Evolutionary conservation across 148 eudicot genomes (phyloP), one percentile per base, ranked within the genome.

Genomic region (Talinum fruticosum): DNA sequence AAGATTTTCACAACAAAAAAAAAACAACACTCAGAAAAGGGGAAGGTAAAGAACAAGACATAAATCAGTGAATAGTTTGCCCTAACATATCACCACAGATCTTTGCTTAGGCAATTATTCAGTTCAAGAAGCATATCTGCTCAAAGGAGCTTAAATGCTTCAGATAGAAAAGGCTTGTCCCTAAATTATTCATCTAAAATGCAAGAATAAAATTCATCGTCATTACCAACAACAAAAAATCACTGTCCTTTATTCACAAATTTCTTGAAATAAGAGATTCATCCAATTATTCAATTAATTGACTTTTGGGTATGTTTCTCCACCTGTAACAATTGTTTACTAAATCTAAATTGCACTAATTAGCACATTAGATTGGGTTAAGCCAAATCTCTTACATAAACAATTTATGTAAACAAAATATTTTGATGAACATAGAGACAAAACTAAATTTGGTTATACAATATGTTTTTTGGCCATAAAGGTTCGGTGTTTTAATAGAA

Each of bases 121-220:
- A 13, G 33, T 10, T 29, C 10, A 41, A 64, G 61, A 49, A 28
- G 78, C 67, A 47, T 23, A 12, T 36, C 38, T 26, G 13, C 4
- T 32, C 47, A 32, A 32, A 47, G 69, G 79, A 2, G 37, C 51
- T 76, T 32, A n/a, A n/a, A 30, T 41, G 73, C 73, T 16, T 45
- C 37, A 69, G 51, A 69, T 14, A 37, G 23, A 37, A 29, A 23
- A 37, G 13, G 49, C 49, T 7, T 23, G 47, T n/a, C 37, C 8
- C 49, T 0, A 8, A 5, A 23, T 1, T 36, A 38, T 38, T n/a
- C 10, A 70, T n/a, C 44, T 70, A 10, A n/a, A n/a, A n/a, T n/a
- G n/a, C n/a, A n/a, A n/a, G n/a, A n/a, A n/a, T n/a, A n/a, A n/a
- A n/a, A n/a, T n/a, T n/a, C n/a, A n/a, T n/a, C n/a, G n/a, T n/a